Evolutionary conservation across 2,329 filamentous ascomycete species (phyloP).

Genomic region (Colletotrichum tropicale): DNA sequence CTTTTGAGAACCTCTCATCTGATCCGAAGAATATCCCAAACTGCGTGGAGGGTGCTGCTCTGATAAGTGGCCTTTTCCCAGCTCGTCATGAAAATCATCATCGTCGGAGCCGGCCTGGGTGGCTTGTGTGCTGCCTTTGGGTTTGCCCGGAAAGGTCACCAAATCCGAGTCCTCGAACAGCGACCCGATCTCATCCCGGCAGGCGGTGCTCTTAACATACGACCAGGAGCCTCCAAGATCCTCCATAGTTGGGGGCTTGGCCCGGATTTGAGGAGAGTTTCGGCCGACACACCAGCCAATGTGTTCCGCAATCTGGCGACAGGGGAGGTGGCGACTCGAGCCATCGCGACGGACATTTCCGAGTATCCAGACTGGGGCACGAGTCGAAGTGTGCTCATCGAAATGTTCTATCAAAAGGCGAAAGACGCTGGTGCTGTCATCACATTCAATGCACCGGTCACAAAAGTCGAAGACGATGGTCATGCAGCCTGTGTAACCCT

Average conservation of each 20-base stretch:
- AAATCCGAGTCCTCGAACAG: slow-evolving; percentile 23
- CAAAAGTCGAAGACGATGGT: slow-evolving; percentile 3
- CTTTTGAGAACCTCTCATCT: neutral
- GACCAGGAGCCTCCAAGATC: slow-evolving; percentile 21
- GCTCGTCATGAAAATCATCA: slow-evolving; percentile 21
- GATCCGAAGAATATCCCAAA: neutral
- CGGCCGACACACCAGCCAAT: neutral
- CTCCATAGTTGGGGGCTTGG: slow-evolving; percentile 22
- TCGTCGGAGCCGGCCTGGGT: slow-evolving; percentile 25
- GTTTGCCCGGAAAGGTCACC: slow-evolving; percentile 18
- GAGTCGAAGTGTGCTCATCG: slow-evolving; percentile 18
- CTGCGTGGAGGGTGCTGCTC: neutral
- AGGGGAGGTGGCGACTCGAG: slow-evolving; percentile 14
- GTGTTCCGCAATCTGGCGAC: slow-evolving; percentile 20
- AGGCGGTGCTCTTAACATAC: slow-evolving; percentile 24
- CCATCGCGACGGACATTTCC: slow-evolving; percentile 12
- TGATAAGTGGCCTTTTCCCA: no score
- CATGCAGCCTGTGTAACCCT: neutral
- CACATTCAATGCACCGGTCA: neutral
- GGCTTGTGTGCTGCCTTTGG: slow-evolving; percentile 24
- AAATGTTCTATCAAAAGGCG: slow-evolving; percentile 1
- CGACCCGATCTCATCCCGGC: slow-evolving; percentile 9
- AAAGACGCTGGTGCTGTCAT: neutral
- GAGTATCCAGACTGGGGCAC: slow-evolving; percentile 22
- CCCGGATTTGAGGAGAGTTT: neutral